Base-by-base conservation (phyloP, 2,329 filamentous ascomycete species). In the Monosporascus sp. region DNA sequence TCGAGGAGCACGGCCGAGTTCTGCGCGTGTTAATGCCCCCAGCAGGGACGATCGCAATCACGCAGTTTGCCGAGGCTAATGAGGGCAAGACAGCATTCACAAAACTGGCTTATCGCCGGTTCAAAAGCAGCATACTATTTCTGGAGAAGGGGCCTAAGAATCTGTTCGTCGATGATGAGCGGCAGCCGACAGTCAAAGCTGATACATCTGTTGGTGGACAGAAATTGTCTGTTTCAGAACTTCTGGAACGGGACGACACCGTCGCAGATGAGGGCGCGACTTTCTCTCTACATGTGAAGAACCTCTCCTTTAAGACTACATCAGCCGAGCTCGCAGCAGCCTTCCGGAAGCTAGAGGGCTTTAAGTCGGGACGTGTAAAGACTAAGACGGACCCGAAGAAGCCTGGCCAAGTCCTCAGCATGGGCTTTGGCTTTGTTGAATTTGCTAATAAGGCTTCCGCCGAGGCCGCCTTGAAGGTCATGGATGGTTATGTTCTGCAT, bases 371-470 rank as follows among this genome's bases (percentile, higher is more conserved):
- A 27, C 83, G 85, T 59, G 91, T 99, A 60, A 97, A 97, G 76
- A 97, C 91, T 24, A 96, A 95, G 74, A 82, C 85, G 40, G 91
- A 99, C 67, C 83, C 91, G n/a, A 97, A 96, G 76, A 89, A 88
- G 66, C 86, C 89, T 19, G 90, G 89, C 8, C 87, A 96, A 70
- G 81, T 88, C 4, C 82, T 99, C 51, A 97, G 92, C 68, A 97
- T 97, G 92, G 94, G 94, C 38, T 99, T 96, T 68, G 94, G 92
- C 45, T 99, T 99, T 70, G 83, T 91, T 55, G 91, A 96, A 64
- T 99, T 97, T 73, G 82, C 80, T 55, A 86, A 81, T 60, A 89
- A 89, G 65, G 81, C 79, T 41, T 83, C 92, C 64, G 93, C 94
- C 1, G 83, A 89, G 60, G 86, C 88, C 46, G 94, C 93, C 24